Evolutionary conservation across 1,139 yeast species (phyloP).

Genomic region (Geotrichum australiense): DNA sequence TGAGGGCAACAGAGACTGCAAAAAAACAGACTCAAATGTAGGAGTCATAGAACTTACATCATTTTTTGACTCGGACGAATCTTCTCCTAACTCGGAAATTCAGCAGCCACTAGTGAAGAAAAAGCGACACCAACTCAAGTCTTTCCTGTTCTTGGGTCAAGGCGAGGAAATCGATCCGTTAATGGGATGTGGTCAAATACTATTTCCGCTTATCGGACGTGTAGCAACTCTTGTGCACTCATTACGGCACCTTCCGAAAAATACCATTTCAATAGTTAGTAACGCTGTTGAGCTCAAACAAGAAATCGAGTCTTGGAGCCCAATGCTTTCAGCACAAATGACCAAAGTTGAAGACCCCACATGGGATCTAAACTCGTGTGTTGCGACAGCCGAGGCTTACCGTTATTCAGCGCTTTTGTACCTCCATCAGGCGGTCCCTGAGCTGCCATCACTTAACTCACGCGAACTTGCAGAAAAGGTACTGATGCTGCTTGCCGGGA

Average conservation of each 20-base stretch:
- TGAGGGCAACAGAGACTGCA: constrained; percentile 12
- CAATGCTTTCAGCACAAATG: constrained; percentile 38
- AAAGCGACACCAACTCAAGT: constrained; percentile 10
- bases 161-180: constrained; percentile 49
- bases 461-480: constrained; percentile 55
- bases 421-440: constrained; percentile 65
- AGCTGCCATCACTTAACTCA: constrained; percentile 50
- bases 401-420: constrained; percentile 51
- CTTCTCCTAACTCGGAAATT: constrained; percentile 7
- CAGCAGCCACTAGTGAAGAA: constrained; percentile 1
- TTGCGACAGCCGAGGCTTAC: constrained; percentile 66
- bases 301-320: constrained; percentile 47
- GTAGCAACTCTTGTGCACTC: constrained; percentile 51
- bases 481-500: constrained; percentile 52
- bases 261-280: constrained; percentile 45
- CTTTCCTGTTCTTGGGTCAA: constrained; percentile 17
- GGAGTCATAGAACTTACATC: constrained; percentile 15
- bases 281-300: constrained; percentile 49
- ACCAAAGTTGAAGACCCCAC: constrained; percentile 39
- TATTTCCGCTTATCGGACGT: constrained; percentile 57
- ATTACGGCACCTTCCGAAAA: constrained; percentile 39
- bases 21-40: constrained; percentile 2
- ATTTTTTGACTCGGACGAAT: constrained; percentile 12
- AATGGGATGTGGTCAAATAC: constrained; percentile 57
- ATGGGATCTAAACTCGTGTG: constrained; percentile 53